Evolutionary conservation across 163 green algal species (phyloP).

Genomic region (Volvox carteri): DNA sequence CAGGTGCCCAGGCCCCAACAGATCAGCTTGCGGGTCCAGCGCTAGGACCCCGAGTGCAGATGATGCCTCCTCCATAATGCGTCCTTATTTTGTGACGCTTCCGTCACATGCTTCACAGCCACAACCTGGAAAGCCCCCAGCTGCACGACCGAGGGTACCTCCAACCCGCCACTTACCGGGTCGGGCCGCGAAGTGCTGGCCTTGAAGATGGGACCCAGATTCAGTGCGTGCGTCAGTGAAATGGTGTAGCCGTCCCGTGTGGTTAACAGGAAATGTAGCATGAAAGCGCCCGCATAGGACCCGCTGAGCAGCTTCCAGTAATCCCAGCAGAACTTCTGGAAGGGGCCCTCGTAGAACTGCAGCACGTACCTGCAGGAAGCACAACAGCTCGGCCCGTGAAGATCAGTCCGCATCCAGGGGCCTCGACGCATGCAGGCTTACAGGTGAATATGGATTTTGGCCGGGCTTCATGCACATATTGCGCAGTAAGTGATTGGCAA

Average conservation of each 20-base stretch:
- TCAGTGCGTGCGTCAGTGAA: conserved; percentile 60
- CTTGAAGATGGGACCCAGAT: conserved; percentile 45
- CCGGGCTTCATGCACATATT: no score
- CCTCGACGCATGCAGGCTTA: no score
- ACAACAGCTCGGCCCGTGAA: neutral
- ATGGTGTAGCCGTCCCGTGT: conserved; percentile 58
- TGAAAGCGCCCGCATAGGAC: conserved; percentile 44
- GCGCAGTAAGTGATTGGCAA: no score
- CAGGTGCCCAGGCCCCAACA: no score
- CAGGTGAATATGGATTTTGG: neutral
- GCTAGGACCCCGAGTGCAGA: no score
- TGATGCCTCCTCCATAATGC: no score
- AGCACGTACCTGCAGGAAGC: conserved; percentile 37
- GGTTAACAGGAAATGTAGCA: conserved; percentile 58
- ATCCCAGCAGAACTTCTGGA: conserved; percentile 38
- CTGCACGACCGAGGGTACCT: no score
- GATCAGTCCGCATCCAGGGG: neutral
- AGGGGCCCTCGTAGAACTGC: conserved; percentile 54
- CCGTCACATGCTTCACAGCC: no score
- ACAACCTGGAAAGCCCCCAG: no score
- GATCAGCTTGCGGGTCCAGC: no score
- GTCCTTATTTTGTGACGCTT: no score
- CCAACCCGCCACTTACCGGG: no score
- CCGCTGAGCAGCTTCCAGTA: conserved; percentile 56
- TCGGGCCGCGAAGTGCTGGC: conserved; percentile 49